Base-by-base conservation (phyloP, 768 basidiomycete genomes). In the Calocera cornea region DNA sequence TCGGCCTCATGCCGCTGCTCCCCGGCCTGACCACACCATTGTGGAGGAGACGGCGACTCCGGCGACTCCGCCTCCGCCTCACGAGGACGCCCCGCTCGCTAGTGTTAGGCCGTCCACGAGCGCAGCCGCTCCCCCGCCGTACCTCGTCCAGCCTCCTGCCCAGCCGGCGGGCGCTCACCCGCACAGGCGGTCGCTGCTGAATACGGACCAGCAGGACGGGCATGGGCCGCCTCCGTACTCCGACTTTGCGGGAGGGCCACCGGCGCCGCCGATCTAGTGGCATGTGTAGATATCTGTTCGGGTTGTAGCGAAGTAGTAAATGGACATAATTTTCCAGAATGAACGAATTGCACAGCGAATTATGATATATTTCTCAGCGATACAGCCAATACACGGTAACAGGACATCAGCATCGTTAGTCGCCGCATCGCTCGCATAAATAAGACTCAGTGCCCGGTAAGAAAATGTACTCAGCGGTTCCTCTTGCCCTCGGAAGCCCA, bases 141-240 rank as follows among this genome's bases (percentile, higher is more conserved):
- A 66, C 44, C 65, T 66, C 27, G 44, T 47, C 44, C 44, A 47
- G 24, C 19, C 44, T 47, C 19, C 24, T 3, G 41, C 14, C 19
- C 36, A 27, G 19, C 65, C 24, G 14, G 38, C 34, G 41, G 41
- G 33, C 11, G 16, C 17, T 8, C 11, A 47, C 3, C 65, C 44
- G 22, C 41, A 66, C 65, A 29, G 40, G 22, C 65, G 34, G n/a
- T 29, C 24, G 38, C 38, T 41, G 27, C 22, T 41, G 14, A 38
- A 34, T 16, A 40, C 29, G 64, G 33, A 34, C 19, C 33, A 65
- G 64, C 29, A 38, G 19, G 64, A 34, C 33, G 36, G 33, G 12
- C 34, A 27, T n/a, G 65, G 65, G 11, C 65, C 65, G 22, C 65
- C 65, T 41, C 65, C 65, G 29, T 66, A 66, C 33, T 41, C 40